phyloP scores from a whole-genome alignment of 441 rosid species.

The Erodium trifolium region DNA sequence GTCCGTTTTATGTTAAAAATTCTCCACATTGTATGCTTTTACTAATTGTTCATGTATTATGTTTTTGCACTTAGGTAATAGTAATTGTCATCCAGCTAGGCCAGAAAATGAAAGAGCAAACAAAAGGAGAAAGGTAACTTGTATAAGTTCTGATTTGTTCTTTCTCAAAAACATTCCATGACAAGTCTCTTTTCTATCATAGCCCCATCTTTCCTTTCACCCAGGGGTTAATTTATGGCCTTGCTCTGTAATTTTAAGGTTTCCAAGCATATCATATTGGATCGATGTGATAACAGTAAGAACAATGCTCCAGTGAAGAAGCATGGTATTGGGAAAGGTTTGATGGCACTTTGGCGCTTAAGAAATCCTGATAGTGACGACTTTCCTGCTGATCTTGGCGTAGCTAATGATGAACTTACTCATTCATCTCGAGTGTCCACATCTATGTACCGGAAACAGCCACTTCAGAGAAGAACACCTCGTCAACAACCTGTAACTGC shows the following conservation, averaged over 20 bases:
- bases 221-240: slow-evolving; percentile 17
- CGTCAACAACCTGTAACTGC: slow-evolving; percentile 31
- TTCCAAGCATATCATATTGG: slow-evolving; percentile 19
- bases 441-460: slow-evolving; percentile 26
- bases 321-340: slow-evolving; percentile 91
- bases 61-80: slow-evolving; percentile 35
- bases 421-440: slow-evolving; percentile 21
- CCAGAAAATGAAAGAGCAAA: slow-evolving; percentile 32
- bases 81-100: slow-evolving; percentile 25
- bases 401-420: slow-evolving; percentile 23
- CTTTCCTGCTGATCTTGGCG: slow-evolving; percentile 43
- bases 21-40: background rate
- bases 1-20: background rate
- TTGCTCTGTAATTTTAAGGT: slow-evolving; percentile 25
- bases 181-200: slow-evolving; percentile 2
- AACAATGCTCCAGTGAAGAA: slow-evolving; percentile 34
- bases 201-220: background rate
- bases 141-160: background rate
- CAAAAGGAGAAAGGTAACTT: slow-evolving; percentile 66
- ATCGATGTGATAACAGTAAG: slow-evolving; percentile 21
- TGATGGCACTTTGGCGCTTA: slow-evolving; percentile 83
- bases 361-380: slow-evolving; percentile 53
- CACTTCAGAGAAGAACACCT: slow-evolving; percentile 33
- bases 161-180: slow-evolving; percentile 6
- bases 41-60: slow-evolving; percentile 10